Conservation (phyloP, 202 grass and related monocot species). For the Schoenoplectus tabernaemontani region DNA sequence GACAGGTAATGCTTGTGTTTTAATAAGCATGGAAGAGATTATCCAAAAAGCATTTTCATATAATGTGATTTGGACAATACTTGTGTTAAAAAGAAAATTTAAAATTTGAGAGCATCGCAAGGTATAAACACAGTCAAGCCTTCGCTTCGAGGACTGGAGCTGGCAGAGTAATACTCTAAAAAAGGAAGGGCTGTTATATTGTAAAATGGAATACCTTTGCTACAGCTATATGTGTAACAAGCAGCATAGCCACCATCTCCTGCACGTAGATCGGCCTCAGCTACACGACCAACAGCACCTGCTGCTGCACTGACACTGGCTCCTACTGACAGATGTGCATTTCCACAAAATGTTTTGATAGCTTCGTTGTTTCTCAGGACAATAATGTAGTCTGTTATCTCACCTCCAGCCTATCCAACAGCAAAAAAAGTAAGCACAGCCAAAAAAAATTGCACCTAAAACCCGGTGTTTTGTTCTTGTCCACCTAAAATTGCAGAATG, state of each 20-base stretch:
- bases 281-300: constrained; percentile 61
- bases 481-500: neutral
- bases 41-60: neutral
- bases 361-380: constrained; percentile 78
- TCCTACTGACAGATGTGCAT: constrained; percentile 67
- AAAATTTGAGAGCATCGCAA: neutral
- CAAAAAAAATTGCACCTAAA: constrained; percentile 13
- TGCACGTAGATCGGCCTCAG: constrained; percentile 77
- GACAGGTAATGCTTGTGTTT: neutral
- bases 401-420: constrained; percentile 57
- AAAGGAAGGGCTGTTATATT: neutral
- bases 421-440: constrained; percentile 10
- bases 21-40: neutral
- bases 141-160: neutral
- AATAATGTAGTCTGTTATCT: constrained; percentile 87
- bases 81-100: neutral
- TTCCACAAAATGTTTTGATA: constrained; percentile 81
- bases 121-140: neutral
- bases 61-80: neutral
- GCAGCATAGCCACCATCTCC: constrained; percentile 87
- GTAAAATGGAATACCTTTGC: constrained; percentile 54
- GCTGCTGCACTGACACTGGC: constrained; percentile 78
- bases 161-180: neutral
- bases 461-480: neutral
- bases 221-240: constrained; percentile 96